Evolutionary conservation across 306 rosid genomes (phyloP).

Genomic region (Gynostemma pentaphyllum): DNA sequence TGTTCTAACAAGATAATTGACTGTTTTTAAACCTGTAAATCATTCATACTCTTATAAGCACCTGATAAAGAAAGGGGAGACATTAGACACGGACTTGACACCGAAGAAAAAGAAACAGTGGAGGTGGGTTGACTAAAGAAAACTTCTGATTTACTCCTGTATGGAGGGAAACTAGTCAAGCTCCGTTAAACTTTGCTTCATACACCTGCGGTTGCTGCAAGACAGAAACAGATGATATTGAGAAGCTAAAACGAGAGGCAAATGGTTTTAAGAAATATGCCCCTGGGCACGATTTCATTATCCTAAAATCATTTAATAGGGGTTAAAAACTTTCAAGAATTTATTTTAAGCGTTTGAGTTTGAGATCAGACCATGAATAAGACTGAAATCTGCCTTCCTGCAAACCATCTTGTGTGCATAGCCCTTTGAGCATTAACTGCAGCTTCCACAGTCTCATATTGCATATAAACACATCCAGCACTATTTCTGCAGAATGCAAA

Average conservation of each 20-base stretch:
- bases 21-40: background rate
- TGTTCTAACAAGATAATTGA: background rate
- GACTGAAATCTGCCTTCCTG: conserved; percentile 77
- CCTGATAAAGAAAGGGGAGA: background rate
- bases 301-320: background rate
- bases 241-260: background rate
- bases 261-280: background rate
- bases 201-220: conserved; percentile 74
- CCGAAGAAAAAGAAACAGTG: background rate
- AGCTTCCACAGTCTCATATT: conserved; percentile 71
- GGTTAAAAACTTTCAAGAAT: background rate
- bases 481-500: conserved; percentile 44
- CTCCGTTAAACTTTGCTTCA: conserved; percentile 65
- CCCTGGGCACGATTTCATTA: background rate
- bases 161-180: conserved; percentile 18
- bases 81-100: background rate
- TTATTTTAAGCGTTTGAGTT: background rate
- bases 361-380: conserved; percentile 51
- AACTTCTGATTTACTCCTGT: conserved; percentile 1
- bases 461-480: conserved; percentile 85
- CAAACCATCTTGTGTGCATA: conserved; percentile 97
- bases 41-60: background rate
- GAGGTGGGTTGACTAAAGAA: background rate
- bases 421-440: conserved; percentile 78
- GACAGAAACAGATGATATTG: background rate